Base-by-base conservation (phyloP, 2,329 filamentous ascomycete species). In the Penicillium sp. region DNA sequence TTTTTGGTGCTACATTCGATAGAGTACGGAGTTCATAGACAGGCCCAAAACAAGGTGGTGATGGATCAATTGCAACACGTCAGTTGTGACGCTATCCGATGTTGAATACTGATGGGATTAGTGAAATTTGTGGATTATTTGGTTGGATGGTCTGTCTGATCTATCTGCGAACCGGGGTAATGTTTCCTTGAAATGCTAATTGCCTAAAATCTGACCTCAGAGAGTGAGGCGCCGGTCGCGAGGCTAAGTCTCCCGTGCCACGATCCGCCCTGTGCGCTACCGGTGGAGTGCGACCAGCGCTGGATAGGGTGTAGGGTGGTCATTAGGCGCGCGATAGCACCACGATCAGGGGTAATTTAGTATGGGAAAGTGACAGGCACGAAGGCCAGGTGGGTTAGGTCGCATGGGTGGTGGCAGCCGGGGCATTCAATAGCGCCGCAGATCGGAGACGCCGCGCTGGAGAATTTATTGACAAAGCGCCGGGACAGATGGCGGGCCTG, bases 371-470 rank as follows among this genome's bases (percentile, higher is more conserved):
- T 64, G 63, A 63, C 60, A 60, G 62, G 55, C 62, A 64, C 62
- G 60, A 53, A 58, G 56, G 44, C 49, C 44, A 49, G 46, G 49
- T 57, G 56, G 51, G 41, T 45, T 49, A 41, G 51, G 41, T 35
- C 52, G 54, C 43, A 56, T 62, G 56, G 51, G 40, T 52, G 49
- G 50, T 55, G 48, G 54, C 54, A 57, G 53, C 53, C 42, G 40
- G 59, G 52, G 31, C 46, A 41, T 60, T 56, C 62, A 64, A 66
- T 66, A 66, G 63, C 47, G 63, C 54, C 56, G 63, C 55, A 56
- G 63, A 66, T 66, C 63, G 60, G 63, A 44, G 51, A 40, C 41
- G 51, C 47, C 56, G 56, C 29, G 25, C 48, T 51, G 43, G 53
- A 57, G 53, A 48, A 55, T 48, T 47, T 26, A 60, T 55, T 60